phyloP scores from a whole-genome alignment of 257 asterid species.

The Solanum rostratum region DNA sequence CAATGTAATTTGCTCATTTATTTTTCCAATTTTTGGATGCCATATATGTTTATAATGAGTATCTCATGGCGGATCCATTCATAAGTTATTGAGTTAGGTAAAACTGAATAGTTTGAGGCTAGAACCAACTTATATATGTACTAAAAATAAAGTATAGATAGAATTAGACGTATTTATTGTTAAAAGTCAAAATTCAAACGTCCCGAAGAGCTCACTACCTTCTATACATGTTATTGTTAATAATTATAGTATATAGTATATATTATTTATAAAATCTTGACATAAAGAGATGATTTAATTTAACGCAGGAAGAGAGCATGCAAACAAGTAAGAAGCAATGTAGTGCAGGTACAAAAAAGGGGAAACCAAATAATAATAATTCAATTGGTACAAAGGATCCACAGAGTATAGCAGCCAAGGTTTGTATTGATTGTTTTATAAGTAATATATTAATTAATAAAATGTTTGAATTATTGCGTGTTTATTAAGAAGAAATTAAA shows the following conservation, averaged over 20 bases:
- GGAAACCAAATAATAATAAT: slow-evolving; percentile 25
- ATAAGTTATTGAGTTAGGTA: background rate
- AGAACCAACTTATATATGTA: background rate
- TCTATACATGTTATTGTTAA: too few species aligned
- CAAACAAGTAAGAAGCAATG: slow-evolving; percentile 67
- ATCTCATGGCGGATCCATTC: background rate
- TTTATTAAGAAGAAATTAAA: background rate
- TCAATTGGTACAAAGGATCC: slow-evolving; percentile 52
- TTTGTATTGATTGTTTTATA: background rate
- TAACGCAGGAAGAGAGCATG: slow-evolving; percentile 38
- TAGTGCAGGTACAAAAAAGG: slow-evolving; percentile 25
- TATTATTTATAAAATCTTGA: too few species aligned
- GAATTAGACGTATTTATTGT: background rate
- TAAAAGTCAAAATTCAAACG: too few species aligned
- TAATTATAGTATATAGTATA: too few species aligned
- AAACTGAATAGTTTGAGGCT: background rate
- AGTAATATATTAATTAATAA: background rate
- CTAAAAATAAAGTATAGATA: background rate
- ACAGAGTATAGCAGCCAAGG: slow-evolving; percentile 93
- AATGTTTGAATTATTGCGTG: background rate
- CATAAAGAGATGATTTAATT: too few species aligned
- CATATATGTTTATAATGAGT: background rate
- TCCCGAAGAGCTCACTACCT: too few species aligned
- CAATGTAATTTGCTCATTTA: background rate
- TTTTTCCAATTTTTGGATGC: background rate